Base-by-base conservation (phyloP, 108 stramenopile genomes). In the Bacterosira constricta region DNA sequence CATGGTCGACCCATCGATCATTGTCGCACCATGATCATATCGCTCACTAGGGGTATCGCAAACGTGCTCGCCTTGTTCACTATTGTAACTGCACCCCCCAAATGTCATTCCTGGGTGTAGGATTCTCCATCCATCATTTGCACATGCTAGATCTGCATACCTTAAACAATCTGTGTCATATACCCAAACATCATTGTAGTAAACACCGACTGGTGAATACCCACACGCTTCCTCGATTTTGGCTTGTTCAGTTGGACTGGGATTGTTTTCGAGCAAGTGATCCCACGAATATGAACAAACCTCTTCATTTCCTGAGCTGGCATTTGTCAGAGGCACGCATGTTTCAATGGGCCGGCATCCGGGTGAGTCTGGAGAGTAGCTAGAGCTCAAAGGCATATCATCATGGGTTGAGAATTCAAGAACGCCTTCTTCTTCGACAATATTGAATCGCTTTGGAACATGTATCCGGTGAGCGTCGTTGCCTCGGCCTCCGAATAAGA, bases 101-200 rank as follows among this genome's bases (percentile, higher is more conserved):
- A 84, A 78, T 21, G 45, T 57, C 36, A 80, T 85, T 1, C 92
- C 92, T 30, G 78, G 66, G 54, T 95, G 83, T 37, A 88, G 44
- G 23, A 84, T 66, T 35, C 57, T 73, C 89, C 87, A 95, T 11
- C 89, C 88, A 15, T 80, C 70, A 4, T 58, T 15, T 13, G 64
- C 80, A 81, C 92, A 93, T 8, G 80, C 71, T 27, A 56, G 41
- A 50, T 90, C 89, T 3, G 61, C 80, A 52, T 76, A 84, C 15
- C 87, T 58, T 39, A 77, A 54, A 54, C 92, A 93, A 63, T 91
- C 78, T 1, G 88, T 63, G 44, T 93, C 85, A 57, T 93, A 93
- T 21, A 69, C 56, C 92, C 91, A 95, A 0, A 93, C 83, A 57
- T 95, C 94, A 38, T 95, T 95, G 75, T 86, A 93, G 18, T 63